These are phyloP conservation scores for Byssochlamys sp. DNA, from an alignment of 2,329 filamentous ascomycete genomes.

Conservation along the genomic window DNA sequence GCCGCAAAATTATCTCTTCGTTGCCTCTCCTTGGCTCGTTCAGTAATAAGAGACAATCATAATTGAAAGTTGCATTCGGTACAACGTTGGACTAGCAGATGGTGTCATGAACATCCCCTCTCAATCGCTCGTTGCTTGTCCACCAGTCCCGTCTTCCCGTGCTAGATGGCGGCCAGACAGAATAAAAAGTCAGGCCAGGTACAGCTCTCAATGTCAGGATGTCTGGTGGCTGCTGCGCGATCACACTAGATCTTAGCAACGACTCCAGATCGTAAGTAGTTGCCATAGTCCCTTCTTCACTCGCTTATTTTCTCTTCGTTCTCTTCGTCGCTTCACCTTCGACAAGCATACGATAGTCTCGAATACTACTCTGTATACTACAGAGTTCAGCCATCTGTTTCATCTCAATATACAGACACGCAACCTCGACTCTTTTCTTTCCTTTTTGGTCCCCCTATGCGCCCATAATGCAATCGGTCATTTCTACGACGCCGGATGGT, in stretches of 20 bases:
- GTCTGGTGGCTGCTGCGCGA: background rate
- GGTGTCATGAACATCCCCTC: background rate
- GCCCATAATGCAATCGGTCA: background rate
- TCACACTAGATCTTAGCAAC: background rate
- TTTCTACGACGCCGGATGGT: background rate
- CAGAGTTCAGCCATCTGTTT: background rate
- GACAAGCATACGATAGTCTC: background rate
- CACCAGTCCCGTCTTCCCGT: background rate
- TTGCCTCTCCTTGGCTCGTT: background rate
- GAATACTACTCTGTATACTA: too few species aligned
- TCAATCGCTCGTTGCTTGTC: background rate
- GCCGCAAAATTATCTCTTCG: background rate
- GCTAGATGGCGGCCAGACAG: background rate
- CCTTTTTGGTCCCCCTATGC: background rate
- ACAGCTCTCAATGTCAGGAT: background rate
- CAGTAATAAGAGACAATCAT: too few species aligned
- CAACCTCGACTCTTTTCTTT: background rate
- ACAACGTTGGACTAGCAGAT: background rate
- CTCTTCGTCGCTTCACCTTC: background rate
- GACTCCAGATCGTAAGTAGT: background rate
- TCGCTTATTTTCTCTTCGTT: background rate
- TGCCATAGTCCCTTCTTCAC: background rate
- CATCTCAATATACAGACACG: background rate
- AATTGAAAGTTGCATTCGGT: background rate
- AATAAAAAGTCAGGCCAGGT: background rate